Evolutionary conservation across 805 yeast genomes (phyloP), one percentile per base, ranked within the genome.

Genomic region (Hanseniaspora nectarophila): DNA sequence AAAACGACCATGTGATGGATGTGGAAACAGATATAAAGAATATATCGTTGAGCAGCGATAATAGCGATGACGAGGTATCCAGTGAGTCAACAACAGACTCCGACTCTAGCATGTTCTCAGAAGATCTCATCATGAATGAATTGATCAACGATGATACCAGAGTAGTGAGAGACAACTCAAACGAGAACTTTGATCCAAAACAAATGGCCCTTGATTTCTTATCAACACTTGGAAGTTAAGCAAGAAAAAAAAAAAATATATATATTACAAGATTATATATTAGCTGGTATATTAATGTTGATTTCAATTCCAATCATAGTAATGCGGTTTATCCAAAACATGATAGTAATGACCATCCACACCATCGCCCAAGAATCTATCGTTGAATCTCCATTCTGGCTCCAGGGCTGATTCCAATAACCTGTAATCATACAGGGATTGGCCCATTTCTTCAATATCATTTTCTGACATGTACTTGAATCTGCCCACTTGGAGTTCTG

Each of bases 401-500:
- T 49, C 53, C 5, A 49, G 20, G 20, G 77, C 76, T 18, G 85
- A 81, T 21, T 73, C 70, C 4, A 63, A 60, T 63, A 82, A 88
- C 13, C 69, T 70, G 33, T 58, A 58, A 10, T 52, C 51, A 18
- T 52, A 43, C 21, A 39, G 40, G 1, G 51, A 45, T 16, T 43
- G 42, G 16, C 67, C 66, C 51, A 55, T 54, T 13, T 62, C 58
- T 43, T 61, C 58, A 55, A 67, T 55, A 43, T 63, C 64, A 34
- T 64, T 65, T 32, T 73, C 73, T 35, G 59, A 52, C 34, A 67
- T 42, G 32, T 85, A 73, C 58, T 80, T 80, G 72, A 92, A 92
- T 65, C 92, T 89, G 45, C 95, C 98, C 20, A 86, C 83, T 71
- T 92, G 98, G 50, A 92, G 77, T 67, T 92, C 98, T 2, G 98